phyloP scores from a whole-genome alignment of 352 stramenopile species.

The Albugo laibachii region DNA sequence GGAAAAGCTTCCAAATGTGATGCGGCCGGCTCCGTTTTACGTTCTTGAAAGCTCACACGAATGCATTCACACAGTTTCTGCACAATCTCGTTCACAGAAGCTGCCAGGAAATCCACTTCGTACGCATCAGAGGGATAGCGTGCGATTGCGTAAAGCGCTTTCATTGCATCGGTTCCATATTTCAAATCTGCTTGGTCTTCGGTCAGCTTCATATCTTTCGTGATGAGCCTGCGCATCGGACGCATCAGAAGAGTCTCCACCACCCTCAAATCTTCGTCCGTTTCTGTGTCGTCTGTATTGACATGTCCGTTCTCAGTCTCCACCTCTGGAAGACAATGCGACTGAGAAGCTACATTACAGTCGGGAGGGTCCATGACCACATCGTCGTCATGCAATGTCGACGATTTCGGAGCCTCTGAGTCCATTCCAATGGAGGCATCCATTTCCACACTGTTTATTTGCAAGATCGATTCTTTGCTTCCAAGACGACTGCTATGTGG shows the following conservation, averaged over 20 bases:
- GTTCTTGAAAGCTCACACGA: conserved; percentile 40
- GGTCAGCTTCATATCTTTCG: conserved; percentile 26
- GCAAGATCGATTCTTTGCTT: neutral
- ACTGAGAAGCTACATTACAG: conserved; percentile 9
- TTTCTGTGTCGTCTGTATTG: neutral
- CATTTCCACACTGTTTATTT: too few species aligned
- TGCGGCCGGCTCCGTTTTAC: conserved; percentile 5
- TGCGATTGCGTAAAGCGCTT: conserved; percentile 63
- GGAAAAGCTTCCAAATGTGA: too few species aligned
- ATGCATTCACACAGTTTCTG: conserved; percentile 52
- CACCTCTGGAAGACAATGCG: conserved; percentile 7
- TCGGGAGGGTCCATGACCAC: neutral
- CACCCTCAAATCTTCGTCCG: neutral
- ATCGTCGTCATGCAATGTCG: too few species aligned
- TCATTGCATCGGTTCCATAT: conserved; percentile 53
- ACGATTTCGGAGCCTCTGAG: neutral
- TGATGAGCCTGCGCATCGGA: conserved; percentile 47
- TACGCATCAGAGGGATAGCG: conserved; percentile 26
- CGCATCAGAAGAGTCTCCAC: conserved; percentile 37
- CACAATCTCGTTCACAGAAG: conserved; percentile 65
- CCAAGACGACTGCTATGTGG: neutral
- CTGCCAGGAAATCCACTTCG: conserved; percentile 42
- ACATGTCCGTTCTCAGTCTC: neutral
- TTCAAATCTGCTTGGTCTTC: conserved; percentile 27
- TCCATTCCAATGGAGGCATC: neutral